Conservation (phyloP, 169 alveolate species). For the Plasmodium yoelii region DNA sequence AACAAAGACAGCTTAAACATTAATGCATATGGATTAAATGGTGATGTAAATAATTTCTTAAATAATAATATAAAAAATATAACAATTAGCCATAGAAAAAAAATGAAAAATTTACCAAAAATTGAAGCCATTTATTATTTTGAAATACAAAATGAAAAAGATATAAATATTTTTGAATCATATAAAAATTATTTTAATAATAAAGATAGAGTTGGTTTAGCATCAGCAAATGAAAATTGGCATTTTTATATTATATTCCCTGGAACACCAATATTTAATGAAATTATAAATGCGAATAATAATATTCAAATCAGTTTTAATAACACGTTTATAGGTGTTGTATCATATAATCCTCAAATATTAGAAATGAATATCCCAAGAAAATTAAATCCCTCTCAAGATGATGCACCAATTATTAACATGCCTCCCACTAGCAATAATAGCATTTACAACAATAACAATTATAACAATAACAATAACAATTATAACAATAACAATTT, state of each 20-base stretch:
- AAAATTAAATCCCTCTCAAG: background rate
- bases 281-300: constrained; percentile 6
- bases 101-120: constrained; percentile 51
- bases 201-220: constrained; percentile 75
- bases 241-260: constrained; percentile 67
- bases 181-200: constrained; percentile 73
- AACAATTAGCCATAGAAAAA: constrained; percentile 67
- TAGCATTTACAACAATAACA: background rate
- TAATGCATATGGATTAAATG: constrained; percentile 46
- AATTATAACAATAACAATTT: constrained; percentile 3
- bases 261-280: constrained; percentile 56
- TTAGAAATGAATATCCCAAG: constrained; percentile 15
- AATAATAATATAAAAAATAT: constrained; percentile 27
- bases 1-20: constrained; percentile 50
- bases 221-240: constrained; percentile 66
- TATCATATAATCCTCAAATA: constrained; percentile 51
- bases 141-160: constrained; percentile 56
- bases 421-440: background rate
- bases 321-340: constrained; percentile 58
- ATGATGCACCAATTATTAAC: background rate
- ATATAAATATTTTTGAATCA: constrained; percentile 42
- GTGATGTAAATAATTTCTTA: constrained; percentile 24
- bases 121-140: constrained; percentile 62
- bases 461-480: background rate
- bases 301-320: constrained; percentile 14